Percentiles rank a stretch among this genome's conserved stretches.
Evolutionary conservation across 1,139 yeast genomes (phyloP).

Genomic region (Pichia sp.): DNA sequence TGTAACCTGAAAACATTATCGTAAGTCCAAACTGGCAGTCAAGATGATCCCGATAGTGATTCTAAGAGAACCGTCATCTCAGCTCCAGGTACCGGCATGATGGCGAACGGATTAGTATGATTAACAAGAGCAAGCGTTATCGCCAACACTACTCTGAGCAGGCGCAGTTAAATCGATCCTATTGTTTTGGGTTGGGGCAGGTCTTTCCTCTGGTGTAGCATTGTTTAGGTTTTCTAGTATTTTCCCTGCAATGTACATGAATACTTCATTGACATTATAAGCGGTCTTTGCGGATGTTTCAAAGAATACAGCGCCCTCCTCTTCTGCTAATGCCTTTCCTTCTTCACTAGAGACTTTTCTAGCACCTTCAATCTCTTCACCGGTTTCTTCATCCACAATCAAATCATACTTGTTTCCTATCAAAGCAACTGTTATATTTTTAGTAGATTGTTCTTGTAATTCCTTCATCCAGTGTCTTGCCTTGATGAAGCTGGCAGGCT

Average conservation of each 20-base stretch:
- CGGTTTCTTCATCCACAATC: constrained; percentile 29
- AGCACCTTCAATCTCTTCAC: constrained; percentile 35
- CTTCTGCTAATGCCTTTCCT: constrained; percentile 73
- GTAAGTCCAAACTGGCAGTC: no score
- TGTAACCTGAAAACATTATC: no score
- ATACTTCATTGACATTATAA: constrained; percentile 86
- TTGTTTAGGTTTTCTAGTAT: constrained; percentile 46
- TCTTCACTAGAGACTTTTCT: constrained; percentile 86
- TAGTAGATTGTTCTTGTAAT: constrained; percentile 89
- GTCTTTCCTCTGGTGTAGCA: constrained; percentile 14
- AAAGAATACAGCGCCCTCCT: constrained; percentile 82
- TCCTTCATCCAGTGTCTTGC: constrained; percentile 99
- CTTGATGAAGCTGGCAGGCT: constrained; percentile 94
- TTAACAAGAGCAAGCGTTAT: constrained; percentile 14
- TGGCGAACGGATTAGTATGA: no score
- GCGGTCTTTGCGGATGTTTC: constrained; percentile 96
- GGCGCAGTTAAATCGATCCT: constrained; percentile 35
- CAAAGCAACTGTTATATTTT: constrained; percentile 84
- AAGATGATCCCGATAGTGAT: no score
- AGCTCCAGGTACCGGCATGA: no score
- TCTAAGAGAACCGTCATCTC: no score
- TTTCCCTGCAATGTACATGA: constrained; percentile 81
- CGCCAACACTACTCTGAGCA: constrained; percentile 11
- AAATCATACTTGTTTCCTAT: constrained; percentile 92
- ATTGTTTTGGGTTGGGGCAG: constrained; percentile 15